Base-by-base conservation (phyloP, 2,329 filamentous ascomycete genomes). In the Parafenestella ontariensis region DNA sequence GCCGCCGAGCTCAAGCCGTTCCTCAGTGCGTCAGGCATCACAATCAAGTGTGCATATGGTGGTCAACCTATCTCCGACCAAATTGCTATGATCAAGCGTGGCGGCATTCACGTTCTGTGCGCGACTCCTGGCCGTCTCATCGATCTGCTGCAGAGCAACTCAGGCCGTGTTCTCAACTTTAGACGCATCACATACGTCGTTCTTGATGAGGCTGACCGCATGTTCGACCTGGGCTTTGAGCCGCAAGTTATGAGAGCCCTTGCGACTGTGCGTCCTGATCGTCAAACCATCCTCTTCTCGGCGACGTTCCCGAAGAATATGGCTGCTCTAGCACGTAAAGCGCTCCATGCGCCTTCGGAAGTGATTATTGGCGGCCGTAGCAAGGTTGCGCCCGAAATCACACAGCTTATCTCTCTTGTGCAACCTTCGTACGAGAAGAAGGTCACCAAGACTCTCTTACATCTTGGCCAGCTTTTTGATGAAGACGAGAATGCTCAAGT, bases 141-240 rank as follows among this genome's bases (percentile, higher is more conserved):
- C 68, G 95, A 99, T 80, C 85, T 99, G 17, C 82, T 99, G 28
- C 91, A 92, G 36, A 92, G 93, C 46, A 99, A 98, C 72, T 89
- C 91, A 62, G 94, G 94, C n/a, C 87, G 93, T 59, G 93, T 98
- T 9, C 96, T 94, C 11, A 98, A 96, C 69, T 82, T 99, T 52
- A 87, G 85, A 64, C 86, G 95, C 59, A 91, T 96, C 11, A 95
- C 92, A 0, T 99, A 98, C 73, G 87, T 97, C 21, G 95, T 99
- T 10, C 85, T 99, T 39, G 95, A 99, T 72, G 95, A 99, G 78
- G 95, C 95, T 43, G 95, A 99, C 77, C 89, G 95, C 58, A 98
- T 99, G 95, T 97, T 98, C 73, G 95, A 99, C 75, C 98, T 99
- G 95, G 95, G 95, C 13, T 99, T 99, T 71, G 94, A 96, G 77